Base-by-base conservation (phyloP, 2,329 filamentous ascomycete species). In the Dactylellina cionopaga region DNA sequence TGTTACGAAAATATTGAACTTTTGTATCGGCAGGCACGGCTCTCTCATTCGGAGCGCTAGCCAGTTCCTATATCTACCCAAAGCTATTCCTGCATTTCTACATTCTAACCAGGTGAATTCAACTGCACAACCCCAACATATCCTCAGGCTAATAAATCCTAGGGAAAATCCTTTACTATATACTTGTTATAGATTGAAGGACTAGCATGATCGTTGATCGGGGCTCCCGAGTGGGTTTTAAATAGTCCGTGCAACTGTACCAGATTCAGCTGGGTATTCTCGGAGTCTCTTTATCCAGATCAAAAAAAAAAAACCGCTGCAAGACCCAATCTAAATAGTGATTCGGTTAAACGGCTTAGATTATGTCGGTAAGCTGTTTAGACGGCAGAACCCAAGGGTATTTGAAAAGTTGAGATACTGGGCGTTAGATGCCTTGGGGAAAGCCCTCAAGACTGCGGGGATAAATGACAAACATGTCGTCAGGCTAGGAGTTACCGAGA, bases 221-320 rank as follows among this genome's bases (percentile, higher is more conserved):
- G 65, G 19, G 15, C 54, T 46, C 24, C 49, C 41, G 51, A 39
- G 58, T 63, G 65, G 58, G 47, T 56, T 49, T n/a, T 49, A 33
- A 17, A 22, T 29, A 11, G 59, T 72, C 68, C 68, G 68, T 85
- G 86, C 25, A 83, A 22, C 56, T 52, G 37, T 25, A 84, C 44
- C 85, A 89, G 79, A 81, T 47, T 19, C 29, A 47, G 29, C 68
- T 69, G 27, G 29, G 29, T 31, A 35, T 22, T 31, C 37, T 55
- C 58, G 7, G 25, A 25, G 19, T 4, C 52, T 11, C 29, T 51
- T 64, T 58, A 44, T 17, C 66, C 47, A 62, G 46, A 37, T 27
- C 27, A 49, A 39, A n/a, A n/a, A n/a, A n/a, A n/a, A n/a, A n/a
- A n/a, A 27, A 47, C 15, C n/a, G 29, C 39, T 62, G 22, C 24